Evolutionary conservation across 345 rosid genomes (phyloP).

Genomic region (Microthlaspi erraticum): DNA sequence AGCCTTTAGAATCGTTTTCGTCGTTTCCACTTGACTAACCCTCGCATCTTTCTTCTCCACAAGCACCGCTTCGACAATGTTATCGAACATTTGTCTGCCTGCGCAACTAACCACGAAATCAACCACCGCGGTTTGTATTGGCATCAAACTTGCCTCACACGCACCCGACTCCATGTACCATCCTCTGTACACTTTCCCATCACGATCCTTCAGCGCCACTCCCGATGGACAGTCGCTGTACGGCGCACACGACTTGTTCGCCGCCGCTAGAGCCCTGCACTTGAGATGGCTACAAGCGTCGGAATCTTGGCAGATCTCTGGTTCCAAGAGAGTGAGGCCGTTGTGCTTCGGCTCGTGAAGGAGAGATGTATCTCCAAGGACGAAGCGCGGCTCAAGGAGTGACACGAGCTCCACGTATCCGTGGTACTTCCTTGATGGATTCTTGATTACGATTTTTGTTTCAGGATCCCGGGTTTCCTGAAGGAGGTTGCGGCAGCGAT

Average conservation of each 20-base stretch:
- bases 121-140: too few species aligned
- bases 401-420: slow-evolving; percentile 33
- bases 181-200: slow-evolving; percentile 69
- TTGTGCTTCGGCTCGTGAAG: slow-evolving; percentile 65
- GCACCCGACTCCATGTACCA: slow-evolving; percentile 85
- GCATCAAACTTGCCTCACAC: slow-evolving; percentile 41
- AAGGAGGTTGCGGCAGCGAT: slow-evolving; percentile 92
- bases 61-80: too few species aligned
- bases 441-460: slow-evolving; percentile 41
- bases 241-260: slow-evolving; percentile 75
- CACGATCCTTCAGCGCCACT: slow-evolving; percentile 67
- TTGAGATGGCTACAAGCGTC: slow-evolving; percentile 5
- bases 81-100: too few species aligned
- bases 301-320: slow-evolving; percentile 1
- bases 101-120: too few species aligned
- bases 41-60: too few species aligned
- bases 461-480: slow-evolving; percentile 72
- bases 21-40: too few species aligned
- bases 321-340: slow-evolving; percentile 42
- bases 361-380: slow-evolving; percentile 71
- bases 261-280: slow-evolving; percentile 63
- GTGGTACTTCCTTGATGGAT: background rate
- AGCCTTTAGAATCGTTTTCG: too few species aligned
- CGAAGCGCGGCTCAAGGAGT: slow-evolving; percentile 70
- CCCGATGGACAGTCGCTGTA: slow-evolving; percentile 88